phyloP scores from a whole-genome alignment of 257 asterid species.

The Solanum gracilifrons region DNA sequence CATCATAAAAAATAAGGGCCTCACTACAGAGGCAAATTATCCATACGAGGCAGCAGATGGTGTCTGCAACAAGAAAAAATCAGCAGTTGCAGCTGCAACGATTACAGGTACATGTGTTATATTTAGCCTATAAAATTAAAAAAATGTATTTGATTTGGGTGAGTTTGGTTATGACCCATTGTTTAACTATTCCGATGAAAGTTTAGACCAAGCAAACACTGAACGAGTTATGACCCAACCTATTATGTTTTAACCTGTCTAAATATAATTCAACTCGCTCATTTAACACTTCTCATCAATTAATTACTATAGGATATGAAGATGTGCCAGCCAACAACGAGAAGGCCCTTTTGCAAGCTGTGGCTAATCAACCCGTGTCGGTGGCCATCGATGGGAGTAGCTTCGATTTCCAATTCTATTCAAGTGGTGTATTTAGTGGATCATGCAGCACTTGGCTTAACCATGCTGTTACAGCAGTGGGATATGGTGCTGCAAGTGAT shows the following conservation, averaged over 20 bases:
- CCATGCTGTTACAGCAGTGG: conserved; percentile 31
- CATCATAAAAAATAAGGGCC: conserved; percentile 11
- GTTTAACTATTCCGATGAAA: no score
- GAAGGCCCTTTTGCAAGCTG: conserved; percentile 24
- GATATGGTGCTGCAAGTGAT: conserved; percentile 21
- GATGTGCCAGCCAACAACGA: conserved; percentile 26
- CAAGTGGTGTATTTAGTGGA: conserved; percentile 23
- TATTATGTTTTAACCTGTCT: not conserved
- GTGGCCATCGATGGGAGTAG: conserved; percentile 28
- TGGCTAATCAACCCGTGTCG: conserved; percentile 26
- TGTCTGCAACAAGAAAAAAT: conserved; percentile 12
- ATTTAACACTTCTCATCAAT: not conserved
- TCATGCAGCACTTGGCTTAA: conserved; percentile 21
- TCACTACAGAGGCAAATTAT: conserved; percentile 15
- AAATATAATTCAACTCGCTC: not conserved
- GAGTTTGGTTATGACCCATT: not conserved
- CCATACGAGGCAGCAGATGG: conserved; percentile 20
- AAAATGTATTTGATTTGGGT: accelerated
- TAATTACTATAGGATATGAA: conserved; percentile 16
- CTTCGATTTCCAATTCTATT: conserved; percentile 19
- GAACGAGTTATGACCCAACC: not conserved
- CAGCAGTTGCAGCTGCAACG: conserved; percentile 4
- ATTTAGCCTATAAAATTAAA: not conserved
- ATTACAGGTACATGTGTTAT: not conserved
- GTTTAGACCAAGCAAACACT: no score